Conservation (phyloP, 495 filamentous ascomycete species). For the Niebla homalea region DNA sequence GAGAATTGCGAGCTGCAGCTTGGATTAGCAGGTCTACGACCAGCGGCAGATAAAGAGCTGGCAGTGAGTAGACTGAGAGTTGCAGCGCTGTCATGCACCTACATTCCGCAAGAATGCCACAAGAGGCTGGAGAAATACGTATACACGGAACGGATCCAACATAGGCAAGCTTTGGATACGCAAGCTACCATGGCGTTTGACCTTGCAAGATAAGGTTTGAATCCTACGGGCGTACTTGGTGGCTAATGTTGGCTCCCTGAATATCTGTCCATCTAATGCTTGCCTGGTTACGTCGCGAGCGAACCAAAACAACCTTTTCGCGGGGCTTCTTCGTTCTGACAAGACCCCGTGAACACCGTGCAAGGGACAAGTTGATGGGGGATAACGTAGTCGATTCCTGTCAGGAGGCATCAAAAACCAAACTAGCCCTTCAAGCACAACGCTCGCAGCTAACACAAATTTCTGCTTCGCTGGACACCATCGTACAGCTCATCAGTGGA, state of each 20-base stretch:
- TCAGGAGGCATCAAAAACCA: background rate
- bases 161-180: background rate
- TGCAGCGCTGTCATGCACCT: slow-evolving; percentile 11
- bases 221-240: slow-evolving; percentile 7
- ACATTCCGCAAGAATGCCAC: slow-evolving; percentile 13
- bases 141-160: background rate
- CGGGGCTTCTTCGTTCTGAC: background rate
- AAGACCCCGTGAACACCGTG: background rate
- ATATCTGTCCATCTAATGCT: slow-evolving; percentile 4
- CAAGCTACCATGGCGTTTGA: slow-evolving; percentile 16
- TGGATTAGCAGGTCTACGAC: slow-evolving; percentile 6
- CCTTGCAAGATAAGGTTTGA: slow-evolving; percentile 14
- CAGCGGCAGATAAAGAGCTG: background rate
- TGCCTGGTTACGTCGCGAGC: background rate
- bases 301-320: too few relatives aligned
- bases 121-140: slow-evolving; percentile 7
- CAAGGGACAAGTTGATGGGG: background rate
- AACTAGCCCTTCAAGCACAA: background rate
- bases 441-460: background rate
- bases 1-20: slow-evolving; percentile 10
- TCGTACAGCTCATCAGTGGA: too few relatives aligned
- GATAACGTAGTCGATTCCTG: background rate
- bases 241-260: slow-evolving; percentile 13
- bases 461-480: background rate
- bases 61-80: slow-evolving; percentile 8